phyloP scores from a whole-genome alignment of 345 rosid species.

The Syzygium grande region DNA sequence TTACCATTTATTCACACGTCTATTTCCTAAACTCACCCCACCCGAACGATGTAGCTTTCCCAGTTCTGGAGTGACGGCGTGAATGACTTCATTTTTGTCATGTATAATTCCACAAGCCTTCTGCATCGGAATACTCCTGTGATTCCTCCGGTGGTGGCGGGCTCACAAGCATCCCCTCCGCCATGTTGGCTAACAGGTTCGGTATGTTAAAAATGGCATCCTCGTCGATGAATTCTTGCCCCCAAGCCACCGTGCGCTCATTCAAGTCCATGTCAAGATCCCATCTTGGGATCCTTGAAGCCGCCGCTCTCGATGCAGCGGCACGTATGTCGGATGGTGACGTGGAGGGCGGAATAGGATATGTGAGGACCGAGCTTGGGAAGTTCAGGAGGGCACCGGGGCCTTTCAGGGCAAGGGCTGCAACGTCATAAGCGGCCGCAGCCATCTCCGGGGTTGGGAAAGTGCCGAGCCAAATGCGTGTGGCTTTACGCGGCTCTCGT shows the following conservation, averaged over 20 bases:
- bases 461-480: slow-evolving; percentile 90
- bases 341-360: slow-evolving; percentile 53
- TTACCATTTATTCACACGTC: too few relatives aligned
- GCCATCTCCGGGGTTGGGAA: slow-evolving; percentile 81
- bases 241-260: not conserved
- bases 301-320: slow-evolving; percentile 60
- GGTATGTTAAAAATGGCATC: slow-evolving; percentile 77
- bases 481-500: slow-evolving; percentile 75
- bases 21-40: not conserved
- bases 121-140: slow-evolving; percentile 41
- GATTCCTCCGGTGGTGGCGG: slow-evolving; percentile 39
- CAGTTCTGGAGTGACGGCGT: not conserved
- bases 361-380: slow-evolving; percentile 34
- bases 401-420: slow-evolving; percentile 74
- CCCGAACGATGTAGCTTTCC: not conserved
- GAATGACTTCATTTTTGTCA: not conserved
- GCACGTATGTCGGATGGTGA: slow-evolving; percentile 50
- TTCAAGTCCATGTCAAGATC: slow-evolving; percentile 1
- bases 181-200: slow-evolving; percentile 72
- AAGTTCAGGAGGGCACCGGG: slow-evolving; percentile 54
- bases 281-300: slow-evolving; percentile 9
- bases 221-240: slow-evolving; percentile 50
- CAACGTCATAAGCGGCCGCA: slow-evolving; percentile 77
- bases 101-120: slow-evolving; percentile 58
- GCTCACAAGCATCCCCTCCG: slow-evolving; percentile 71